Base-by-base conservation (phyloP, 495 filamentous ascomycete genomes). In the Cetradonia linearis region DNA sequence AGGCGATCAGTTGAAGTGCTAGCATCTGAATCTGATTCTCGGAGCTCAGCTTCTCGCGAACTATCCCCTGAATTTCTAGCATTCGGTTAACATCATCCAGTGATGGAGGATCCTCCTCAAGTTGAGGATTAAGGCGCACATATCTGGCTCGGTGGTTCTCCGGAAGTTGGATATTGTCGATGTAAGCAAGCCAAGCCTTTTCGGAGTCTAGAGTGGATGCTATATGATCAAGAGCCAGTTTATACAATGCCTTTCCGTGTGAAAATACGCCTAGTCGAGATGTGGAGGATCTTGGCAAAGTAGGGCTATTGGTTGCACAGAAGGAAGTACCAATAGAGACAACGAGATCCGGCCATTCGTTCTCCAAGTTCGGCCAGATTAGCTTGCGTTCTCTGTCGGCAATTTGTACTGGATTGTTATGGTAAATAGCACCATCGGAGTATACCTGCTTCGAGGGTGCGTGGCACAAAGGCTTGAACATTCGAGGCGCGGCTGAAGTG, bases 351-450 rank as follows among this genome's bases (percentile, higher is more conserved):
- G 58, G 62, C 20, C 30, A 40, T 46, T 46, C 58, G 16, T 61
- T 48, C 28, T 34, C 16, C 33, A 63, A 54, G 11, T 14, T 20
- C 14, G 67, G 70, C 79, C 79, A 82, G 20, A 81, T 71, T 0
- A 76, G 67, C 38, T 74, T 73, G 0, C 73, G 64, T 59, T 83
- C 80, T 27, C 69, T 58, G 42, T 81, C 63, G 0, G 77, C 77
- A 40, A 80, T 61, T 9, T 65, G 50, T 1, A 76, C 67, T 14
- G 78, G 81, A 53, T 81, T 81, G 47, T 76, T 75, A 37, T 77
- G 65, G 7, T 72, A 73, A 1, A 78, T 44, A 1, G 70, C 77
- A 14, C 75, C 75, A 50, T 81, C 79, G 0, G 72, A 56, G 53
- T 75, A 83, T 5, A 64, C 66, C 9, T 66, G 64, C 20, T 65